Evolutionary conservation across 208 protist genomes (phyloP).

Genomic region (Crithidia fasciculata): DNA sequence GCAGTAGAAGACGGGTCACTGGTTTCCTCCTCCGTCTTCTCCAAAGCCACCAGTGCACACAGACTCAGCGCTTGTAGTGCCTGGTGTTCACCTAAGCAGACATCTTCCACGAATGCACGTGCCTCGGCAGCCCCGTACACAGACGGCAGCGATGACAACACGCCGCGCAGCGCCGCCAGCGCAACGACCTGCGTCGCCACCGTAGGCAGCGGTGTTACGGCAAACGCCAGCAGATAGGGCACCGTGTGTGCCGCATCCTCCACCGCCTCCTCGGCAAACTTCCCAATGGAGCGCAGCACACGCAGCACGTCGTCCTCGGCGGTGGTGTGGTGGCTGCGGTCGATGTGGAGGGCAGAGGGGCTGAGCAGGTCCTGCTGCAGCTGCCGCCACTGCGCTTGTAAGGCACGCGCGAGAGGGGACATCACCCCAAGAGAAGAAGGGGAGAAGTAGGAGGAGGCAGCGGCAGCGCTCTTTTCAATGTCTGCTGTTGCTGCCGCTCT

Average conservation of each 20-base stretch:
- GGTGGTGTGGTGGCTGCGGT: conserved; percentile 3
- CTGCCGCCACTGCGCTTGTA: conserved; percentile 55
- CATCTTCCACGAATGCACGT: conserved; percentile 39
- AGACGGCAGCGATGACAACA: conserved; percentile 35
- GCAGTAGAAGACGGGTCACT: not conserved
- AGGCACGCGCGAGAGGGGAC: conserved; percentile 47
- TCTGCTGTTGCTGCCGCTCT: not conserved
- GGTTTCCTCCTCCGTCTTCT: not conserved
- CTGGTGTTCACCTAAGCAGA: conserved; percentile 54
- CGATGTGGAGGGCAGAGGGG: conserved; percentile 13
- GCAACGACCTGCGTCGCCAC: conserved; percentile 61
- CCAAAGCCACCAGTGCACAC: conserved; percentile 14
- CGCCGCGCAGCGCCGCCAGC: conserved; percentile 54
- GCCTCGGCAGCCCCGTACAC: conserved; percentile 37
- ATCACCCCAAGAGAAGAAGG: not conserved
- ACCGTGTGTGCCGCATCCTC: conserved; percentile 48
- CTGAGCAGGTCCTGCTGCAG: conserved; percentile 44
- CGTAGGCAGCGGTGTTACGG: conserved; percentile 59
- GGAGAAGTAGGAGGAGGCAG: not conserved
- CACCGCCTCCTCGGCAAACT: conserved; percentile 37
- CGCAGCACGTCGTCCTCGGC: conserved; percentile 47
- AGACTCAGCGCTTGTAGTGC: conserved; percentile 43
- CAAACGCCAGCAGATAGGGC: conserved; percentile 73
- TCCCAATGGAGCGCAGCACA: conserved; percentile 37
- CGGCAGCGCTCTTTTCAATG: not conserved